phyloP scores from a whole-genome alignment of 1,284 basidiomycete genomes.

The Ustilago lituana region DNA sequence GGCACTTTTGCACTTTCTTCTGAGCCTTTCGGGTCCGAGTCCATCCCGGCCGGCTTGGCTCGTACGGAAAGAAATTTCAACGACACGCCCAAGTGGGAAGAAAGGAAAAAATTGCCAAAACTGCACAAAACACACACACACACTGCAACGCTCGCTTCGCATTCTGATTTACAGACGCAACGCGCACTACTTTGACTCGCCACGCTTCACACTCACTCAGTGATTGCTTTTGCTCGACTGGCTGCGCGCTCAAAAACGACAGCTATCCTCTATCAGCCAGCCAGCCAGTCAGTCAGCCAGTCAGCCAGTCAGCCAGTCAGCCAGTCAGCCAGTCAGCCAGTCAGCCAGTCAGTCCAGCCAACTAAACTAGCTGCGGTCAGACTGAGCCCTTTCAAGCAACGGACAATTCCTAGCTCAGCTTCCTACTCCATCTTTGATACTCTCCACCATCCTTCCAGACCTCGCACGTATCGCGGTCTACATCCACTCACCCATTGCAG shows the following conservation, averaged over 20 bases:
- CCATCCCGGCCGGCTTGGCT: constrained; percentile 6
- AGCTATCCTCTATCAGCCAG: too few species aligned
- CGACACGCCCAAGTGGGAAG: constrained; percentile 6
- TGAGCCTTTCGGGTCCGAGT: constrained; percentile 24
- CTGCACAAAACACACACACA: not conserved
- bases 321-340: too few species aligned
- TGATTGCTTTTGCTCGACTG: not conserved
- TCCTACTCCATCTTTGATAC: constrained; percentile 1
- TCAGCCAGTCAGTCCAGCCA: too few species aligned
- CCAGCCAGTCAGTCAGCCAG: too few species aligned
- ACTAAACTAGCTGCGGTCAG: too few species aligned
- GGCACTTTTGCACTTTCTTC: too few species aligned
- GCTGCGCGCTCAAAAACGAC: constrained; percentile 1
- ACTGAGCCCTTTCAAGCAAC: constrained; percentile 8
- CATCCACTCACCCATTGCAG: not conserved
- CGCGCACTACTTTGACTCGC: constrained; percentile 1
- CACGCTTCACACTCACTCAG: not conserved
- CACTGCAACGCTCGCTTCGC: too few species aligned
- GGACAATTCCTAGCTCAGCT: constrained; percentile 3
- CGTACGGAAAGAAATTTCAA: constrained; percentile 22
- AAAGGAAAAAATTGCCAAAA: constrained; percentile 21
- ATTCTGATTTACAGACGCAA: constrained; percentile 2
- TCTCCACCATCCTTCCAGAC: constrained; percentile 17
- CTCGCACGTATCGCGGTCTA: constrained; percentile 1
- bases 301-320: too few species aligned